A percentile compares a stretch with the other conserved stretches of the same genome.
Conservation (phyloP, 1,139 yeast genomes). For the Candida sanyaensis region DNA sequence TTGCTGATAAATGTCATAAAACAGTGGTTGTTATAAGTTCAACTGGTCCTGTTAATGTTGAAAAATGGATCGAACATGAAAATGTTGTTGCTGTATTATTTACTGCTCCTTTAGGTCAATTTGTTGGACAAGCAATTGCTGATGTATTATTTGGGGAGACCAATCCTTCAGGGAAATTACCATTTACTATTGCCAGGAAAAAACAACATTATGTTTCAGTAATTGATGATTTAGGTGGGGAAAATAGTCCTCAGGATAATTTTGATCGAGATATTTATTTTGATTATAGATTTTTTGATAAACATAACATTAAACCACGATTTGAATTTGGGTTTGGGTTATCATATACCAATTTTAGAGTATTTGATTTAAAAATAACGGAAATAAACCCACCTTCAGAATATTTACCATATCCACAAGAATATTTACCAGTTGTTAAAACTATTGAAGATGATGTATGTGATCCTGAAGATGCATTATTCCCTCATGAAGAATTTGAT, state of each 20-base stretch:
- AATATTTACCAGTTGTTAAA: conserved; percentile 42
- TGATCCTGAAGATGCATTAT: conserved; percentile 57
- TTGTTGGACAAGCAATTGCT: conserved; percentile 42
- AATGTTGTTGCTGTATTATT: conserved; percentile 59
- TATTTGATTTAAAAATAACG: conserved; percentile 39
- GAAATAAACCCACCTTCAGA: conserved; percentile 48
- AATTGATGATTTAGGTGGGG: conserved; percentile 37
- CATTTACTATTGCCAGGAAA: conserved; percentile 63
- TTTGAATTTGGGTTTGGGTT: conserved; percentile 66
- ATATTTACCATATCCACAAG: conserved; percentile 52
- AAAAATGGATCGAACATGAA: conserved; percentile 58
- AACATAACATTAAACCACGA: conserved; percentile 55
- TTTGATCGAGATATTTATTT: conserved; percentile 51
- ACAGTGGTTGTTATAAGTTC: conserved; percentile 59
- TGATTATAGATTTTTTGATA: conserved; percentile 60
- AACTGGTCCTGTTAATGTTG: conserved; percentile 63
- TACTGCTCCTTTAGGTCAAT: conserved; percentile 62
- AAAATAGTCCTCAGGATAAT: conserved; percentile 48
- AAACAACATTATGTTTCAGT: conserved; percentile 56
- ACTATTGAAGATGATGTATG: conserved; percentile 50
- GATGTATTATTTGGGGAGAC: conserved; percentile 56
- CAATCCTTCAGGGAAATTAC: conserved; percentile 63
- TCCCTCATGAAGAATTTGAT: conserved; percentile 54
- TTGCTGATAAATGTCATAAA: conserved; percentile 51
- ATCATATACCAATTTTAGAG: conserved; percentile 52